phyloP scores from a whole-genome alignment of 2,329 filamentous ascomycete species.

The Dactylellina drechsleri region DNA sequence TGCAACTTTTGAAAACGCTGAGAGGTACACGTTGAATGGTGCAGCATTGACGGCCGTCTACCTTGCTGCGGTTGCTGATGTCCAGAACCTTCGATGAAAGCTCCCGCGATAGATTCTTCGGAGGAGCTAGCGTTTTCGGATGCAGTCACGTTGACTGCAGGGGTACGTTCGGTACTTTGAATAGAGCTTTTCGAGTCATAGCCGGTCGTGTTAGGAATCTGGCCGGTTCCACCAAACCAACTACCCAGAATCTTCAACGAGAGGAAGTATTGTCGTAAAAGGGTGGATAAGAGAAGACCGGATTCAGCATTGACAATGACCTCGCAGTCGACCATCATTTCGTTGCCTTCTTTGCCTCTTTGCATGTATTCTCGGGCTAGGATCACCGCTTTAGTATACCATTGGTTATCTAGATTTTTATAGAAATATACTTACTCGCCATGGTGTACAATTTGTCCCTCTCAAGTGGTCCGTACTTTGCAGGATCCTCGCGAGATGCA shows the following conservation, averaged over 20 bases:
- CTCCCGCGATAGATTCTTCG: constrained; percentile 55
- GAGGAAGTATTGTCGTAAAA: constrained; percentile 92
- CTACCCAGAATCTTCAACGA: constrained; percentile 80
- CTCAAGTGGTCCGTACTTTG: constrained; percentile 69
- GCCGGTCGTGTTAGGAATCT: constrained; percentile 66
- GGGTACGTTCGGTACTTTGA: constrained; percentile 57
- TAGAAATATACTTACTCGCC: constrained; percentile 68
- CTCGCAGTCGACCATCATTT: constrained; percentile 78
- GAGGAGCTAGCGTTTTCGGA: constrained; percentile 54
- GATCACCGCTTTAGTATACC: neutral
- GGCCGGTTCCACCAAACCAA: constrained; percentile 76
- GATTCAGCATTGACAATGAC: constrained; percentile 87
- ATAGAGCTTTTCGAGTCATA: constrained; percentile 60
- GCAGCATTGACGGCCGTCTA: constrained; percentile 38
- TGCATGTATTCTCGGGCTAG: constrained; percentile 79
- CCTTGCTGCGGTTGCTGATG: constrained; percentile 38
- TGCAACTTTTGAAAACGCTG: constrained; percentile 41
- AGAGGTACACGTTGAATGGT: constrained; percentile 38
- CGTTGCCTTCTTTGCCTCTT: constrained; percentile 85
- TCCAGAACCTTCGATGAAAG: constrained; percentile 54
- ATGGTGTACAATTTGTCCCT: constrained; percentile 74
- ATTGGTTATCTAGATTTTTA: neutral
- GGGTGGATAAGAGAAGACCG: constrained; percentile 83
- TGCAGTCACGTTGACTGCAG: constrained; percentile 34
- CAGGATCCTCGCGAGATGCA: constrained; percentile 27